Conservation (phyloP, 1,139 yeast species). For the Nadsonia starkeyi-henricii region DNA sequence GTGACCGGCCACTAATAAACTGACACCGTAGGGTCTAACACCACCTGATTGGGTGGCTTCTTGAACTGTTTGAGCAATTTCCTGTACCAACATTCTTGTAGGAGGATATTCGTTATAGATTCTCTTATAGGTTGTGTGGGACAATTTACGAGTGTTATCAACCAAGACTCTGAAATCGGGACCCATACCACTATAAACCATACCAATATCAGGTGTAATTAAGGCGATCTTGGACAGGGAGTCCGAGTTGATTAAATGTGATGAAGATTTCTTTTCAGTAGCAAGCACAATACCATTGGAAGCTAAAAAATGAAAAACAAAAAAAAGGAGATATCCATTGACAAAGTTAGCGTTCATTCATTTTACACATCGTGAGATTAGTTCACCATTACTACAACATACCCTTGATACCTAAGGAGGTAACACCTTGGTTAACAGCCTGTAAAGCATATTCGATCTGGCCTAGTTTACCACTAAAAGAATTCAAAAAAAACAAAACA, state of each 20-base stretch:
- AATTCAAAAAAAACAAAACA: constrained; percentile 2
- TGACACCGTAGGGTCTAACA: constrained; percentile 95
- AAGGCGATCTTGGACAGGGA: constrained; percentile 66
- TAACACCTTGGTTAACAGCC: constrained; percentile 96
- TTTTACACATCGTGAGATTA: not conserved
- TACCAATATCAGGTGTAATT: constrained; percentile 91
- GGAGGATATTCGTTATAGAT: constrained; percentile 96
- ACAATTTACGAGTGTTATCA: constrained; percentile 83
- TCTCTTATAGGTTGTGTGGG: constrained; percentile 87
- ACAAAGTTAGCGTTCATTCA: not conserved
- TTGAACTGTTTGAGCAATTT: constrained; percentile 92
- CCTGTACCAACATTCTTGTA: constrained; percentile 84
- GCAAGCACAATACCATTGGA: constrained; percentile 95
- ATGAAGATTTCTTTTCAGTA: constrained; percentile 82
- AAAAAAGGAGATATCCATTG: not conserved
- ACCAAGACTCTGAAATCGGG: constrained; percentile 94
- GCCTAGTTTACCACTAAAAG: constrained; percentile 78
- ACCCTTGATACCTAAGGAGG: constrained; percentile 83
- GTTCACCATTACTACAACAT: constrained; percentile 4
- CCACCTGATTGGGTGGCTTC: constrained; percentile 98
- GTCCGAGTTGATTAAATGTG: constrained; percentile 62
- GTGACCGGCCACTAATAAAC: constrained; percentile 84
- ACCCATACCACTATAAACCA: constrained; percentile 97
- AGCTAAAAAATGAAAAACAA: constrained; percentile 26
- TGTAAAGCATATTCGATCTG: constrained; percentile 97